Percentiles rank a stretch among this genome's conserved stretches.
Evolutionary conservation across 495 filamentous ascomycete species (phyloP).

Genomic region (Penicillium antarcticum): DNA sequence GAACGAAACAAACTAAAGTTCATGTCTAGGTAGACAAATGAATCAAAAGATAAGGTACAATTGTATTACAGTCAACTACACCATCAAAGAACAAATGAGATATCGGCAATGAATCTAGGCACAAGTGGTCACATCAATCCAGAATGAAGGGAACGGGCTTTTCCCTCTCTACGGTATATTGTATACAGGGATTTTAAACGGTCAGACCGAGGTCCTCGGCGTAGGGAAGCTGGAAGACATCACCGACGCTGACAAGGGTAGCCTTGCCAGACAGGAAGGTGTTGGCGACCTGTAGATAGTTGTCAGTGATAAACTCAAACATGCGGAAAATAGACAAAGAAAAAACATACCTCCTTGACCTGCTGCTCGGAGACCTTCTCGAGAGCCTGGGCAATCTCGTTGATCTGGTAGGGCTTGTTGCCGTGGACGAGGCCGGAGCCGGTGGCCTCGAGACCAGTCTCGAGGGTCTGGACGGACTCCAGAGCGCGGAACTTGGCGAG

Average conservation of each 20-base stretch:
- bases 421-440: slow-evolving; percentile 76
- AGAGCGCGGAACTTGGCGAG: slow-evolving; percentile 91
- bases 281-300: slow-evolving; percentile 67
- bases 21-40: background rate
- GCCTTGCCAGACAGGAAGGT: slow-evolving; percentile 83
- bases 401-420: slow-evolving; percentile 81
- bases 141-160: slow-evolving; percentile 30
- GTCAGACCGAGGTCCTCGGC: slow-evolving; percentile 91
- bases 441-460: slow-evolving; percentile 64
- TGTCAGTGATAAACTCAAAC: slow-evolving; percentile 14
- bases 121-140: slow-evolving; percentile 35
- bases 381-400: slow-evolving; percentile 73
- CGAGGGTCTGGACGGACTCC: slow-evolving; percentile 72
- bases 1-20: background rate
- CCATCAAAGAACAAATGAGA: slow-evolving; percentile 36
- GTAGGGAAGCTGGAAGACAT: slow-evolving; percentile 83
- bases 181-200: slow-evolving; percentile 63
- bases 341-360: slow-evolving; percentile 75
- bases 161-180: slow-evolving; percentile 44
- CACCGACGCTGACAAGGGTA: slow-evolving; percentile 72
- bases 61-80: slow-evolving; percentile 52
- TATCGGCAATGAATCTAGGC: slow-evolving; percentile 42
- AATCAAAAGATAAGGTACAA: slow-evolving; percentile 36
- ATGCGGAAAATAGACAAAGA: slow-evolving; percentile 1
- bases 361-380: slow-evolving; percentile 77